These are phyloP conservation scores for Nakazawaea siamensis DNA, from an alignment of 805 yeast species.

Conservation along the genomic window DNA sequence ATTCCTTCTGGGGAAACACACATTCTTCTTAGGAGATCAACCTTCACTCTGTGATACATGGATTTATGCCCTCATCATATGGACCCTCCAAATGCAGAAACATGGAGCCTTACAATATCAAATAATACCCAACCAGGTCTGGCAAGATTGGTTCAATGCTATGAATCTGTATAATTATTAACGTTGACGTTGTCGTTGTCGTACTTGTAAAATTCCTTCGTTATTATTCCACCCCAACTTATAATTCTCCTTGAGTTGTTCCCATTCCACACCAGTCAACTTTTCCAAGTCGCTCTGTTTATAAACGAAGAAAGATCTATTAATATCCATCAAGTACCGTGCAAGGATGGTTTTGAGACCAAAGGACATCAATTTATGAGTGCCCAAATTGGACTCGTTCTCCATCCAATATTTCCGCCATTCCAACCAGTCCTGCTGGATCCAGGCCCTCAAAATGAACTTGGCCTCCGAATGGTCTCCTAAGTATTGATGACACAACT, in stretches of 20 bases:
- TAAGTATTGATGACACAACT: constrained; percentile 22
- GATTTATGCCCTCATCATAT: too few relatives aligned
- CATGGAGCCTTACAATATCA: too few relatives aligned
- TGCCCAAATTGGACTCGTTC: constrained; percentile 10
- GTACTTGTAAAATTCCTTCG: too few relatives aligned
- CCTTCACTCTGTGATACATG: too few relatives aligned
- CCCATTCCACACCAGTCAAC: constrained; percentile 22
- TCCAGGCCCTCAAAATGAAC: constrained; percentile 18
- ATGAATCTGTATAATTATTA: too few relatives aligned
- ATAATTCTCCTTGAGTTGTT: constrained; percentile 17
- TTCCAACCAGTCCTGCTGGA: constrained; percentile 22
- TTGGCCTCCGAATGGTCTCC: constrained; percentile 12
- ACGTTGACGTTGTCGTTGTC: too few relatives aligned
- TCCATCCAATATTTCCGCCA: constrained; percentile 22
- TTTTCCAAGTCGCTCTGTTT: constrained; percentile 19
- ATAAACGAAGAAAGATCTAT: constrained; percentile 31
- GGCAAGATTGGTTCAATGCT: too few relatives aligned
- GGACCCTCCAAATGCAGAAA: too few relatives aligned
- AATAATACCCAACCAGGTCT: too few relatives aligned
- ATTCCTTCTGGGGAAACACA: too few relatives aligned
- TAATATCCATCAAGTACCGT: constrained; percentile 25
- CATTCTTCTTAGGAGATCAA: too few relatives aligned
- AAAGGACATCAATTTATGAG: constrained; percentile 29
- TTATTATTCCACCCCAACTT: constrained; percentile 28
- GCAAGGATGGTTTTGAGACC: constrained; percentile 28